Conservation (phyloP, 1,284 basidiomycete species). For the Mycena sp. region DNA sequence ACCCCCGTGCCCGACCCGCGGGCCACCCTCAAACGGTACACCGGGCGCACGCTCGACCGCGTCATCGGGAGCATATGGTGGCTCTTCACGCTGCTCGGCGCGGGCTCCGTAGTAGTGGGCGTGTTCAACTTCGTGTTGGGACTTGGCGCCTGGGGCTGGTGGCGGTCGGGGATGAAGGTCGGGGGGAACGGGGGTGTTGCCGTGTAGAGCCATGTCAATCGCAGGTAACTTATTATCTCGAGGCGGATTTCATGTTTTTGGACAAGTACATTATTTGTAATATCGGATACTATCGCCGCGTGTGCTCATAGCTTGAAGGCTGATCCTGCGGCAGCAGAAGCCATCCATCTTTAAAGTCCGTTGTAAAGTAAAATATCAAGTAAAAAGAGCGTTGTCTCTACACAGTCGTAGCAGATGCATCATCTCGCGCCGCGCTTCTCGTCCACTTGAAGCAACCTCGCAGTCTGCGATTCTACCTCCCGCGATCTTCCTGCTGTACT, state of each 20-base stretch:
- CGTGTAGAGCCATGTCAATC: too few species aligned
- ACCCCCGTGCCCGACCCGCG: constrained; percentile 59
- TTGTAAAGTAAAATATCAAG: too few species aligned
- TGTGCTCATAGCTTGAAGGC: too few species aligned
- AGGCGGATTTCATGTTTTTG: too few species aligned
- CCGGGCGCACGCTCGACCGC: constrained; percentile 75
- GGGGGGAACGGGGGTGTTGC: neutral
- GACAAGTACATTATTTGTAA: too few species aligned
- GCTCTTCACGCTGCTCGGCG: constrained; percentile 76
- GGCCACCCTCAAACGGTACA: constrained; percentile 65
- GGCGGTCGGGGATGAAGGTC: constrained; percentile 38
- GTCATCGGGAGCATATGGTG: constrained; percentile 82
- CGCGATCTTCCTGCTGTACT: neutral
- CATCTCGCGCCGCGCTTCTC: too few species aligned
- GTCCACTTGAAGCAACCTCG: neutral
- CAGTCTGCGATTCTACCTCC: neutral
- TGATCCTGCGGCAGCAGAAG: too few species aligned
- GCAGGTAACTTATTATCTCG: neutral
- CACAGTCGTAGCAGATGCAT: too few species aligned
- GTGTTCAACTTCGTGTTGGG: constrained; percentile 74
- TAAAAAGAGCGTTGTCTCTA: too few species aligned
- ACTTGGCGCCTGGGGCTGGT: constrained; percentile 66
- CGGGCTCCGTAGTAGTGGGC: constrained; percentile 73
- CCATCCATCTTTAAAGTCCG: too few species aligned
- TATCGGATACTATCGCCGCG: too few species aligned